phyloP scores from a whole-genome alignment of 1,284 basidiomycete species.

The Ustilago loliicola region DNA sequence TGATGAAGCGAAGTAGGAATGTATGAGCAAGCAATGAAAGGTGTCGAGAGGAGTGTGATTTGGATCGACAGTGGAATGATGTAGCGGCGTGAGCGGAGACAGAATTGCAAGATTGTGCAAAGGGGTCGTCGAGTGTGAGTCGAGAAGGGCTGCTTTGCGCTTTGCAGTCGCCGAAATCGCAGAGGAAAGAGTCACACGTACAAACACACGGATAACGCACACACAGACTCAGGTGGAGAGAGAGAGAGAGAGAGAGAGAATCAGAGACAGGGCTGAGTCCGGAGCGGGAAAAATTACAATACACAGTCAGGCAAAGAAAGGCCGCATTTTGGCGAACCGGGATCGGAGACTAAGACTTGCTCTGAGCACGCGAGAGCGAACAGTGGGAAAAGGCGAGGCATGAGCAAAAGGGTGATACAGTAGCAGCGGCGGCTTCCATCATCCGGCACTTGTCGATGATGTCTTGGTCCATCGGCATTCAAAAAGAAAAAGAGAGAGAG shows the following conservation, averaged over 20 bases:
- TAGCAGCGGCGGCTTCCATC: constrained; percentile 14
- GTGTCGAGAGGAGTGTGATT: background rate
- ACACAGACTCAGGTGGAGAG: background rate
- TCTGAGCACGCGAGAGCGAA: background rate
- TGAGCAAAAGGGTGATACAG: too few relatives aligned
- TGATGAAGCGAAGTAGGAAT: background rate
- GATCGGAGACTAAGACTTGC: background rate
- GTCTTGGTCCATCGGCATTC: constrained; percentile 19
- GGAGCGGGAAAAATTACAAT: background rate
- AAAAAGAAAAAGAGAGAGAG: background rate
- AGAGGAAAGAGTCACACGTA: background rate
- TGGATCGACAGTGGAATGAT: constrained; percentile 7
- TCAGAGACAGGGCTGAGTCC: too few relatives aligned
- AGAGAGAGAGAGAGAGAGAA: background rate
- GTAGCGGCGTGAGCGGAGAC: background rate
- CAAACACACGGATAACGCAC: background rate
- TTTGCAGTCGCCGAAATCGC: constrained; percentile 1
- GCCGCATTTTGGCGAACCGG: constrained; percentile 4
- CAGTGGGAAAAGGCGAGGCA: too few relatives aligned
- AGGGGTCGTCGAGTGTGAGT: constrained; percentile 10
- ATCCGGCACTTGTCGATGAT: constrained; percentile 6
- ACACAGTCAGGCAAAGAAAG: background rate
- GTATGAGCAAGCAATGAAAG: background rate
- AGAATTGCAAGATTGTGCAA: background rate
- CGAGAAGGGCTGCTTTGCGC: background rate